Percentiles rank a stretch among this genome's conserved stretches.
Conservation (phyloP, 2,329 filamentous ascomycete genomes). For the Amylocarpus encephaloides region DNA sequence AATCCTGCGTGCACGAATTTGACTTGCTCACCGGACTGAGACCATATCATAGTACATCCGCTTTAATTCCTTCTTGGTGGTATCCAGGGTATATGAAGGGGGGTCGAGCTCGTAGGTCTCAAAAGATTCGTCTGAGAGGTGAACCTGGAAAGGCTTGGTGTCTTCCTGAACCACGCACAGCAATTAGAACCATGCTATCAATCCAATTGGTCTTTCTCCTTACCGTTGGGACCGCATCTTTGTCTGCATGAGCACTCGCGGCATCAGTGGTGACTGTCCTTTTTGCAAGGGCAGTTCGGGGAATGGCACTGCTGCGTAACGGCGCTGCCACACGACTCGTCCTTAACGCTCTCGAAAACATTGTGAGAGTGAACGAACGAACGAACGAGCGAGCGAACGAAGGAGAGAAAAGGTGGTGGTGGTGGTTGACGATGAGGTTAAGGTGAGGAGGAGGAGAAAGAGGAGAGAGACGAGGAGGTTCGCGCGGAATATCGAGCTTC, state of each 20-base stretch:
- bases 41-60: slow-evolving; percentile 99
- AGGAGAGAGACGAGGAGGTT: neutral
- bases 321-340: slow-evolving; percentile 51
- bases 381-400: neutral
- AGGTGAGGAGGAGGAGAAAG: neutral
- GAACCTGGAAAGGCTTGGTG: slow-evolving; percentile 86
- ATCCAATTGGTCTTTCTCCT: slow-evolving; percentile 24
- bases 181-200: neutral
- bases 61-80: slow-evolving; percentile 97
- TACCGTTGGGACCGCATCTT: slow-evolving; percentile 63
- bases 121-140: slow-evolving; percentile 96
- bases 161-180: slow-evolving; percentile 58
- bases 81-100: slow-evolving; percentile 83
- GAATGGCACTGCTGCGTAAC: slow-evolving; percentile 37
- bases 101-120: slow-evolving; percentile 99
- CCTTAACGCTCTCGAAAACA: slow-evolving; percentile 68
- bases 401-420: neutral
- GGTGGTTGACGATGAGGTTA: neutral
- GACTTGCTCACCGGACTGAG: slow-evolving; percentile 65
- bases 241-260: slow-evolving; percentile 82
- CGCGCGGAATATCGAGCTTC: neutral
- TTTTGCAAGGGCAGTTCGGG: slow-evolving; percentile 33
- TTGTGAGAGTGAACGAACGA: slow-evolving; percentile 34
- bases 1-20: neutral
- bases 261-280: slow-evolving; percentile 92